Evolutionary conservation across 768 basidiomycete genomes (phyloP), one percentile per base, ranked within the genome.

Genomic region (Phaeolepiota aurea): DNA sequence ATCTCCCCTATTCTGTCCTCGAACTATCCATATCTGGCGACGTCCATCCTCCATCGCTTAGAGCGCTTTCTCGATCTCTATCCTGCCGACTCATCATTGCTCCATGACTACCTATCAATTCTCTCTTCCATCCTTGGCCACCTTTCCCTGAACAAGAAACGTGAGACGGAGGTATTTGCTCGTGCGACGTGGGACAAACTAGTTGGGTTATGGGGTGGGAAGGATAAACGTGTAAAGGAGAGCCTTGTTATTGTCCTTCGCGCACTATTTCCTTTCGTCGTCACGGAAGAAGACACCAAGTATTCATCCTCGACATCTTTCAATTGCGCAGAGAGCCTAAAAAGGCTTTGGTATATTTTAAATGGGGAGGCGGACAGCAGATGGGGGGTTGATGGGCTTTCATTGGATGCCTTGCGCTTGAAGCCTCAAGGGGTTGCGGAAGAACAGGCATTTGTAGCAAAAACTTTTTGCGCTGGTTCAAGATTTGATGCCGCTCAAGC

Each of bases 211-310:
- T 96, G 90, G 90, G 68, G 71, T 2, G 83, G 83, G 13, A 90
- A 88, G 61, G 82, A 79, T 56, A 79, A 74, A 44, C 57, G 68
- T 5, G 63, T 85, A 48, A 91, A 92, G 55, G 91, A 93, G 56
- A 74, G 78, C 32, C 64, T 97, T 13, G 65, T 92, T 20, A 70
- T 81, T n/a, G 69, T 87, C 16, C 60, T 96, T 14, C 75, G 76
- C 13, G 65, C 70, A 11, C 65, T 96, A 3, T 74, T 93, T 32
- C 87, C 87, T 1, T 91, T 81, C 55, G 58, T 86, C 37, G 70
- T 70, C 0, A 62, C 68, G 21, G 61, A 58, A 23, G 47, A 59
- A 25, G 40, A 40, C 35, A 32, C 19, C 53, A 52, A 7, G 43
- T 56, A n/a, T 46, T 49, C 7, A 37, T 43, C n/a, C 16, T n/a